Evolutionary conservation across 148 eudicot genomes (phyloP), one percentile per base, ranked within the genome.

Genomic region (Camellia granthamiana): DNA sequence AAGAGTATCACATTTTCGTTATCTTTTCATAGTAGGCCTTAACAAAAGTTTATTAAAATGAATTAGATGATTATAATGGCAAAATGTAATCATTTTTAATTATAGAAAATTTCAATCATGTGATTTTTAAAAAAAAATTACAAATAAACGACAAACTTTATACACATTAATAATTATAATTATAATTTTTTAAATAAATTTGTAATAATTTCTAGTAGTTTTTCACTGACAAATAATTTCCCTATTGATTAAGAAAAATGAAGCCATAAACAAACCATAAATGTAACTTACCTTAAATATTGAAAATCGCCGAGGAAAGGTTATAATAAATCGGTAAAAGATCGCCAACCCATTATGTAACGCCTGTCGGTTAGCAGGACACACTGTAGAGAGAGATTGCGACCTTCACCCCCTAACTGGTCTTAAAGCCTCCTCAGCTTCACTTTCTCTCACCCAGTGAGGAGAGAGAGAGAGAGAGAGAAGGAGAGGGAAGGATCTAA

Each of bases 401-500:
- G 23, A 47, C 5, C 14, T 56, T 30, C 64, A 30, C 38, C 38
- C 38, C 49, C 44, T 21, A 11, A 23, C 9, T 62, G 55, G 43
- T 66, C 70, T 66, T 23, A 16, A 38, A 65, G 72, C 54, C 38
- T 3, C 63, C 7, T 41, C 62, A 14, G 52, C 52, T 49, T 18
- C 61, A 23, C 54, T 52, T 62, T 76, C 61, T 19, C 52, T 18
- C 38, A 4, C 1, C 54, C 7, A 52, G 9, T 70, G 19, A 6
- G 38, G 63, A 46, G 30, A 58, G 38, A 47, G 77, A 60, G n/a
- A 47, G 51, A 47, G 51, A 80, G 83, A 69, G 78, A 77, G 78
- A n/a, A n/a, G n/a, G n/a, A 77, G 73, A 78, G 78, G 80, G 80
- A 71, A 73, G 68, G 77, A 81, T 80, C 84, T 73, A 75, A 95